These are phyloP conservation scores for Coniochaeta sp. DNA, from an alignment of 2,329 filamentous ascomycete genomes.

Conservation along the genomic window DNA sequence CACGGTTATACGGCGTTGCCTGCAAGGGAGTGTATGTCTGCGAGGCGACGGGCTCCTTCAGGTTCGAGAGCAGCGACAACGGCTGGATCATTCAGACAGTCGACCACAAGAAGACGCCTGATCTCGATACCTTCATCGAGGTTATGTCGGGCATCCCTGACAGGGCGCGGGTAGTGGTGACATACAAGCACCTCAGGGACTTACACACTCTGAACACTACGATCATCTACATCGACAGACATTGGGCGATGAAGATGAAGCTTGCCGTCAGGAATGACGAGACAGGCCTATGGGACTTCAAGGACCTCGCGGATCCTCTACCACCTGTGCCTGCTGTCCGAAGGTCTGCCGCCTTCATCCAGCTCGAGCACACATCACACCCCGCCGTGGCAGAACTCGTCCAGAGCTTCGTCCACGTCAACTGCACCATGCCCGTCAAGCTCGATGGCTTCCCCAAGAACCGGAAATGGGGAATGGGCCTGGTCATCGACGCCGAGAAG, in stretches of 20 bases:
- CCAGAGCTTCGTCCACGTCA: constrained; percentile 88
- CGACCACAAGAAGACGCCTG: constrained; percentile 83
- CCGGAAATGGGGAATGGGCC: constrained; percentile 86
- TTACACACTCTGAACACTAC: constrained; percentile 90
- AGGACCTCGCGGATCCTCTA: constrained; percentile 73
- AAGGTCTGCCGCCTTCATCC: constrained; percentile 82
- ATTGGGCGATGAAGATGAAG: constrained; percentile 95
- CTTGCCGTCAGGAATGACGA: constrained; percentile 84
- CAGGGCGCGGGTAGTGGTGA: constrained; percentile 78
- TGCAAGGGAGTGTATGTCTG: constrained; percentile 92
- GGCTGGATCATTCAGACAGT: constrained; percentile 93
- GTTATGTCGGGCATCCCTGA: constrained; percentile 85
- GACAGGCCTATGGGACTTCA: constrained; percentile 92
- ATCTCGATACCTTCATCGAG: constrained; percentile 82
- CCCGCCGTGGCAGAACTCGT: constrained; percentile 89
- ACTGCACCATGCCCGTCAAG: constrained; percentile 90
- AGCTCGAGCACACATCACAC: constrained; percentile 81
- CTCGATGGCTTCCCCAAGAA: constrained; percentile 96
- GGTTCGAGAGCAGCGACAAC: constrained; percentile 82
- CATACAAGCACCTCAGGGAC: constrained; percentile 92
- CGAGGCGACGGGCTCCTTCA: constrained; percentile 90
- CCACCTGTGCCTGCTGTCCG: constrained; percentile 66
- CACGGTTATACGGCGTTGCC: constrained; percentile 88
- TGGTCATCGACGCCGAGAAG: constrained; percentile 96
- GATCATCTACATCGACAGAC: constrained; percentile 86